Base-by-base conservation (phyloP, 257 asterid species). In the Ilex aquifolium region DNA sequence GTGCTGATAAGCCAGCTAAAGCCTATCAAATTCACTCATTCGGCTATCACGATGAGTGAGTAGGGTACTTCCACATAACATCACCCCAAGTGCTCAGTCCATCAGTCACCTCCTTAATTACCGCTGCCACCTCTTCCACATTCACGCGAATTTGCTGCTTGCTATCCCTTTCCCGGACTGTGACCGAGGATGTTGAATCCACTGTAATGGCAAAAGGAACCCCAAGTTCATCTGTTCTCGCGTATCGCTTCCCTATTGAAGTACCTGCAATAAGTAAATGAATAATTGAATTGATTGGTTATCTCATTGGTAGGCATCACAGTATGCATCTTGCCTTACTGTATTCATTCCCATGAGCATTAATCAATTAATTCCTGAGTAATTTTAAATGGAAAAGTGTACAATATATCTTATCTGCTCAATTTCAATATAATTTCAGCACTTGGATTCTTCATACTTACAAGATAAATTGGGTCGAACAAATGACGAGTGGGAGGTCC, bases 141-240 rank as follows among this genome's bases (percentile, higher is more conserved):
- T 81, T 69, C 11, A 88, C 93, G n/a, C 95, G 93, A 70, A 88
- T 80, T 67, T 90, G 95, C 49, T 83, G 82, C 80, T 88, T 90
- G 79, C 93, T 88, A 31, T 88, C 96, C 51, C 96, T 72, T 71
- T 90, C 97, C 32, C 96, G 75, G 12, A 90, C 72, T 2, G 95
- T 88, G 16, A 88, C 91, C 0, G 95, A 82, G 56, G 84, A 36
- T 31, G 84, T 27, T 1, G 87, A 82, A 69, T 90, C 97, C 1
- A 90, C 97, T 39, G 96, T 90, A 17, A 90, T 74, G 13, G 97
- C 97, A 54, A 90, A 77, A 5, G 97, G 97, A 51, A 90, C 96
- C 15, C 96, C 97, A 0, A 90, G 95, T 71, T 90, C 97, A 72
- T 90, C 96, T n/a, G 96, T 85, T 78, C 97, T 82, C 0, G 97